Base-by-base conservation (phyloP, 805 yeast genomes). In the Candida jianshihensis region DNA sequence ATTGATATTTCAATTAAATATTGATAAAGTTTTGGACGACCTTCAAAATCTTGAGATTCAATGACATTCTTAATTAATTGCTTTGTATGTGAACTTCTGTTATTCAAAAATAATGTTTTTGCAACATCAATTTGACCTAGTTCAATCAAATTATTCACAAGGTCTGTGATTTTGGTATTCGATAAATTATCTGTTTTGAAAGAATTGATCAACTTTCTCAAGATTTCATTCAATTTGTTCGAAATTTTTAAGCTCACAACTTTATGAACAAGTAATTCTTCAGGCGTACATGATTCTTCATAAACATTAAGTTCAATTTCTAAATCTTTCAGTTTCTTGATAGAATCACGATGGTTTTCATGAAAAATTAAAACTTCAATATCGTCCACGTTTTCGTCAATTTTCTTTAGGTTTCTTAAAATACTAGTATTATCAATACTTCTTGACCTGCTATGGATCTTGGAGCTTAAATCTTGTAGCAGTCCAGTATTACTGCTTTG, bases 281-380 rank as follows among this genome's bases (percentile, higher is more conserved):
- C 60, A n/a, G 48, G 53, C 11, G 44, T 44, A 14, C 51, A 44
- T 41, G 8, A 35, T 13, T 2, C 36, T 29, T 2, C 35, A 25
- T 18, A 61, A 34, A n/a, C n/a, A n/a, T n/a, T n/a, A n/a, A n/a
- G n/a, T 9, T 53, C 51, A 3, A 35, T 40, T 35, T 66, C 71
- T 37, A 72, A 60, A 16, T 50, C 51, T 7, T 47, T 29, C 25
- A 63, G 36, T 12, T 43, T 41, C 4, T 56, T 62, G 4, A 68
- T 68, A 1, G 76, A 68, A 14, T 56, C 61, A 31, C 61, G 49
- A 56, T 70, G 80, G 37, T 70, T 67, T 36, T 73, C 70, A 47
- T 81, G 79, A 10, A 85, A 80, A 19, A 82, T 65, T 37, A 67
- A 67, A 12, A 80, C 74, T 52, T 84, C 92, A 29, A 81, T 66